These are phyloP conservation scores for Secale cereale DNA, from an alignment of 176 grass and related monocot genomes.

Conservation along the genomic window DNA sequence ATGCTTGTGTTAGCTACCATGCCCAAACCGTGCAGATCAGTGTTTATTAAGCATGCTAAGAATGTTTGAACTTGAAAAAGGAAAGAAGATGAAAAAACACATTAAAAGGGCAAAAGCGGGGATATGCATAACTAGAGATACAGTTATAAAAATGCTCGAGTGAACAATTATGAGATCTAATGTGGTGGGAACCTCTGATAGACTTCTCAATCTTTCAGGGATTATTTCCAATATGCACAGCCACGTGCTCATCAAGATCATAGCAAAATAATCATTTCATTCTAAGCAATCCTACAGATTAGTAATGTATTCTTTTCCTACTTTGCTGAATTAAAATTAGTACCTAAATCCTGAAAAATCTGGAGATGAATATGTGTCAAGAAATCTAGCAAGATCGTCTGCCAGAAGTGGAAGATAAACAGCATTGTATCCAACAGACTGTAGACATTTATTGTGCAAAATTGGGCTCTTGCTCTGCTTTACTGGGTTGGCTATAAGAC, in stretches of 20 bases:
- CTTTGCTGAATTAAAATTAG: constrained; percentile 14
- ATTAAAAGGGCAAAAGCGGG: neutral
- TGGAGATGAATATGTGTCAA: constrained; percentile 73
- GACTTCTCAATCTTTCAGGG: constrained; percentile 2
- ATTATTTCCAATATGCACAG: neutral
- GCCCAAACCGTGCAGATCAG: neutral
- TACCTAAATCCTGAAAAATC: constrained; percentile 98
- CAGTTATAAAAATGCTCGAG: neutral
- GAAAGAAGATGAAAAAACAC: neutral
- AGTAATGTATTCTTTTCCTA: neutral
- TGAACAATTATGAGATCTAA: neutral
- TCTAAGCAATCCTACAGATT: neutral
- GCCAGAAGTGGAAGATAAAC: constrained; percentile 92
- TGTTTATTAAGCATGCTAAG: constrained; percentile 2
- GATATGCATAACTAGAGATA: neutral
- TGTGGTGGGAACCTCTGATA: neutral
- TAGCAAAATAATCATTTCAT: constrained; percentile 4
- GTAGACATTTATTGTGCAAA: constrained; percentile 86
- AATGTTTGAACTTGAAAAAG: neutral
- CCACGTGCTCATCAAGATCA: neutral
- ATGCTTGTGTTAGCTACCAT: neutral
- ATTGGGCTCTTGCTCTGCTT: constrained; percentile 88
- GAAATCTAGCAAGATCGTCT: constrained; percentile 79
- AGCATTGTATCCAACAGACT: constrained; percentile 70
- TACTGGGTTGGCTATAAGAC: constrained; percentile 90